Percentiles rank a stretch among this genome's conserved stretches.
Conservation (phyloP, 495 filamentous ascomycete genomes). For the Penicillium paradoxum region DNA sequence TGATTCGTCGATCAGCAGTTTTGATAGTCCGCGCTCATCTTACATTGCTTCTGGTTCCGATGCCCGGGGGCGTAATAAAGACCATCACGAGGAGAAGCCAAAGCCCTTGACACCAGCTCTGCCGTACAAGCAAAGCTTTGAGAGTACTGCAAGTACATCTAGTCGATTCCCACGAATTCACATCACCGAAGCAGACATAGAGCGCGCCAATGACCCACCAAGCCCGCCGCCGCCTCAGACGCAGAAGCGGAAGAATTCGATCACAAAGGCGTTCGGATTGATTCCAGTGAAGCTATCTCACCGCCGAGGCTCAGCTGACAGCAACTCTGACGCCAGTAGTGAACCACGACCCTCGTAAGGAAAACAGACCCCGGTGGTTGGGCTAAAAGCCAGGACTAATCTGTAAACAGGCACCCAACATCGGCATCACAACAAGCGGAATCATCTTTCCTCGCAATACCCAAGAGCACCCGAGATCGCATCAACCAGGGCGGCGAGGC, state of each 20-base stretch:
- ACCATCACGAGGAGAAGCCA: constrained; percentile 2
- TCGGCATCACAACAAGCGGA: constrained; percentile 19
- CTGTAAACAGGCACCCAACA: constrained; percentile 1
- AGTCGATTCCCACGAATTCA: constrained; percentile 30
- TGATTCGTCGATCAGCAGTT: constrained; percentile 33
- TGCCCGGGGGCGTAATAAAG: constrained; percentile 1
- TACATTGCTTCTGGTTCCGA: constrained; percentile 9
- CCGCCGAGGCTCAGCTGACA: constrained; percentile 14
- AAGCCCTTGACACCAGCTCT: constrained; percentile 19
- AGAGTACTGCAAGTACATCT: constrained; percentile 9
- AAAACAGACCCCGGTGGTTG: neutral
- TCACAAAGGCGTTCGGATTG: constrained; percentile 11
- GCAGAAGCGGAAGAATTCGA: constrained; percentile 1
- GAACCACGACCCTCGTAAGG: constrained; percentile 22
- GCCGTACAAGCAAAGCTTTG: constrained; percentile 24
- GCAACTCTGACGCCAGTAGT: constrained; percentile 14
- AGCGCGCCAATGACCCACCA: constrained; percentile 8
- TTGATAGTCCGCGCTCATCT: constrained; percentile 30
- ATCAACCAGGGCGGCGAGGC: constrained; percentile 19
- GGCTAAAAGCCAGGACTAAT: neutral
- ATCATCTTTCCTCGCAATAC: constrained; percentile 25
- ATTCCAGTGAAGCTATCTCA: constrained; percentile 11
- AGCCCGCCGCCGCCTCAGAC: constrained; percentile 17
- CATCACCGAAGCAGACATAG: constrained; percentile 25
- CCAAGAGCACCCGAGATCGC: constrained; percentile 22